A percentile compares a stretch with the other conserved stretches of the same genome.
Conservation (phyloP, 108 stramenopile species). For the Hondaea fermentalgiana region DNA sequence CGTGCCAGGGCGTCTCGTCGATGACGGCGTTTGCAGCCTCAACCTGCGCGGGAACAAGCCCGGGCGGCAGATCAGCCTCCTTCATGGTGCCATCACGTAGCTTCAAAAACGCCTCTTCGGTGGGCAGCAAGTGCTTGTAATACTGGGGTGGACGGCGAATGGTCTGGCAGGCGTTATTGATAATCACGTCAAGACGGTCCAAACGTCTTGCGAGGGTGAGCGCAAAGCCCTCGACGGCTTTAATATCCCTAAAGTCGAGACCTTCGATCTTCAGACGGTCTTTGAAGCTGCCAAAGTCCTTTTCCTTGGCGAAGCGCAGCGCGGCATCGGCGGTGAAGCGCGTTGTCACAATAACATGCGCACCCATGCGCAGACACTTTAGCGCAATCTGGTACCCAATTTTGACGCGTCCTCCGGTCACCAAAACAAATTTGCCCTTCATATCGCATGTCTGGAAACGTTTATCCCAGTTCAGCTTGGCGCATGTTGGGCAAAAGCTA, state of each 20-base stretch:
- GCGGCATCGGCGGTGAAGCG: conserved; percentile 19
- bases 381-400: conserved; percentile 73
- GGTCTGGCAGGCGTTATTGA: conserved; percentile 88
- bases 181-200: conserved; percentile 63
- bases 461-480: conserved; percentile 67
- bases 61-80: background rate
- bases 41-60: background rate
- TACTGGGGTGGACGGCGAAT: conserved; percentile 69
- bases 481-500: conserved; percentile 73
- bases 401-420: conserved; percentile 78
- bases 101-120: conserved; percentile 37
- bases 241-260: background rate
- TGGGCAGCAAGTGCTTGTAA: conserved; percentile 61
- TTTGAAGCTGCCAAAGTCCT: background rate
- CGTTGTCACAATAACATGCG: background rate
- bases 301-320: background rate
- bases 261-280: conserved; percentile 4
- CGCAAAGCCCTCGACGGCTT: background rate
- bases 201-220: background rate
- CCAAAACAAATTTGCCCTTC: conserved; percentile 52
- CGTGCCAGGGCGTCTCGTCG: background rate
- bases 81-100: background rate
- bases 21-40: background rate
- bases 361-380: conserved; percentile 56
- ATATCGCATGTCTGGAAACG: conserved; percentile 61